Percentiles rank a stretch among this genome's conserved stretches.
These are phyloP conservation scores for Pichia sp. DNA, from an alignment of 1,139 yeast genomes.

Conservation along the genomic window DNA sequence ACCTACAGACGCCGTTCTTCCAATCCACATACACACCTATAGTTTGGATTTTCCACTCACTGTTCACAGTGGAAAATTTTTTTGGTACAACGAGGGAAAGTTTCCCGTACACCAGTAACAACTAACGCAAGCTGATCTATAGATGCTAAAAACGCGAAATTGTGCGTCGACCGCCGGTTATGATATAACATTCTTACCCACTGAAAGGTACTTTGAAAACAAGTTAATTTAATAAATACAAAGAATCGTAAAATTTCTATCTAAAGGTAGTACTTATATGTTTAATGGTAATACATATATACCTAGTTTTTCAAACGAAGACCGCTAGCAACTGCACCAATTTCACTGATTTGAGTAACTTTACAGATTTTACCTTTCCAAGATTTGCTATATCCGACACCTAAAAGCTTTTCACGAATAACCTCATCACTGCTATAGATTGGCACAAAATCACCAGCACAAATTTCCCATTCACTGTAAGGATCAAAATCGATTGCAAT, in stretches of 20 bases:
- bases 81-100: background rate
- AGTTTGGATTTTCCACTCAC: constrained; percentile 2
- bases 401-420: constrained; percentile 80
- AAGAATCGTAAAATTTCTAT: too few species aligned
- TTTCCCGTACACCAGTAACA: background rate
- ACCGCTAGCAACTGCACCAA: constrained; percentile 97
- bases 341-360: constrained; percentile 66
- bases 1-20: background rate
- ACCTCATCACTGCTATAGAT: constrained; percentile 69
- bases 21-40: background rate
- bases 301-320: constrained; percentile 36
- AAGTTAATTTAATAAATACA: too few species aligned
- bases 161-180: too few species aligned
- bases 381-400: constrained; percentile 74
- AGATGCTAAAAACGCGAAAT: too few species aligned
- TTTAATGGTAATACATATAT: background rate
- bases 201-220: too few species aligned
- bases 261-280: too few species aligned
- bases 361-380: constrained; percentile 74
- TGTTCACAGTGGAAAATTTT: constrained; percentile 1
- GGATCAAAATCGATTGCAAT: constrained; percentile 90
- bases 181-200: too few species aligned
- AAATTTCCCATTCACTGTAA: constrained; percentile 81
- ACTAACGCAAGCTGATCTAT: too few species aligned
- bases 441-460: constrained; percentile 84